Evolutionary conservation across 495 filamentous ascomycete genomes (phyloP), one percentile per base, ranked within the genome.

Genomic region (Podospora pseudopauciseta): DNA sequence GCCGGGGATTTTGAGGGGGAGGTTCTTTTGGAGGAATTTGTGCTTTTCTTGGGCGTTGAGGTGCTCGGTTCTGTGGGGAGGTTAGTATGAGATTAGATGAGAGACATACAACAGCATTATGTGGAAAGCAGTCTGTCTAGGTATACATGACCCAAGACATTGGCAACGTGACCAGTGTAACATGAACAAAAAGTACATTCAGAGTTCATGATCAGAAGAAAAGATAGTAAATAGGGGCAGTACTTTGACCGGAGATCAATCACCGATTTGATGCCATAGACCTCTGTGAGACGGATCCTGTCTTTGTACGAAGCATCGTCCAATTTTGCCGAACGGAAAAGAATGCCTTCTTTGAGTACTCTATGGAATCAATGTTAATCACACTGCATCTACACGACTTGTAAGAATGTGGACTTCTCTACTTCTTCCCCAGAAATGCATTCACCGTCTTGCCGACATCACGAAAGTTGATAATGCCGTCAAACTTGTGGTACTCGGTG

Each of bases 381-480:
- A 49, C 15, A 3, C 2, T 49, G 39, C 13, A 3, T 49, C 9
- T 49, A 13, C 39, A 32, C 7, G 30, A 7, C 30, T 32, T 32
- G 7, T 32, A 32, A 32, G 30, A 32, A 32, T 32, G 30, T 7
- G 30, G 30, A 32, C 30, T 68, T 30, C 49, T 49, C 72, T 79
- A 89, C 89, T 82, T 81, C 58, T 78, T 76, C 3, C 84, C 84
- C 20, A 83, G 71, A 56, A 84, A 82, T 26, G 81, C 76, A 67
- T 95, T 95, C 66, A 94, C 81, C 15, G 87, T 88, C 65, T 83
- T 80, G n/a, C 89, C 92, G 65, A 95, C 89, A 83, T 96, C 92
- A 49, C 93, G 88, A 78, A 96, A 94, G 75, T 96, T 95, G 76
- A 91, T 81, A 68, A 94, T 86, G 55, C 83, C 87, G 63, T 90